Conservation (phyloP, 192 early-diverging fungal genomes). For the Backusella mclennaniae region DNA sequence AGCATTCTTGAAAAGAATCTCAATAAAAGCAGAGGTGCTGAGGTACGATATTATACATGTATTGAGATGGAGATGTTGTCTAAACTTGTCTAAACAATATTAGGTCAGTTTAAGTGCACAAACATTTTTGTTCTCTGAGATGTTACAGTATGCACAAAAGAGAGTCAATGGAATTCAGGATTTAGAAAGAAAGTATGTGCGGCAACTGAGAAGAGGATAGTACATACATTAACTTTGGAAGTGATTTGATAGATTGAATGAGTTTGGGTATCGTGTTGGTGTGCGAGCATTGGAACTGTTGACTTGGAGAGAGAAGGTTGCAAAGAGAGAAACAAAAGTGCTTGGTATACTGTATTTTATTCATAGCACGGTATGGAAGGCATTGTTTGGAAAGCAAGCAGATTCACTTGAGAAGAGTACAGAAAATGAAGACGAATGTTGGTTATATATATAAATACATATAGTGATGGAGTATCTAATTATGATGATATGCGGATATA, state of each 20-base stretch:
- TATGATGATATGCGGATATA: conserved; percentile 42
- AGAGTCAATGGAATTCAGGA: conserved; percentile 92
- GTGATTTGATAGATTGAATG: conserved; percentile 65
- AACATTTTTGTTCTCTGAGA: conserved; percentile 92
- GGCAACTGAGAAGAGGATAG: not conserved
- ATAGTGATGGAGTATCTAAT: not conserved
- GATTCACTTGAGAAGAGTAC: conserved; percentile 96
- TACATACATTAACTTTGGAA: not conserved
- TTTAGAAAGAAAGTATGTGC: conserved; percentile 84
- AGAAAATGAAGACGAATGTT: conserved; percentile 97
- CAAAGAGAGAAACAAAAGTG: conserved; percentile 87
- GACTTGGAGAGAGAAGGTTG: conserved; percentile 85
- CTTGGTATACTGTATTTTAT: conserved; percentile 91
- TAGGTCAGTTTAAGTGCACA: conserved; percentile 81
- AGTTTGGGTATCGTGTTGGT: conserved; percentile 94
- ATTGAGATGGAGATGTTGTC: not conserved
- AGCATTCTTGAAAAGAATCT: conserved; percentile 76
- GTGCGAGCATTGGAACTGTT: conserved; percentile 85
- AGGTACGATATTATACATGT: conserved; percentile 45
- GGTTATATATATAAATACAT: conserved; percentile 18
- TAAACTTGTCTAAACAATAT: not conserved
- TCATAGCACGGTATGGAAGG: conserved; percentile 92
- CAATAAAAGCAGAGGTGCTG: conserved; percentile 65
- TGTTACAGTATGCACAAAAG: conserved; percentile 96
- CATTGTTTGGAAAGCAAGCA: conserved; percentile 93